Evolutionary conservation across 306 rosid genomes (phyloP), one percentile per base, ranked within the genome.

Genomic region (Cucumis melo): DNA sequence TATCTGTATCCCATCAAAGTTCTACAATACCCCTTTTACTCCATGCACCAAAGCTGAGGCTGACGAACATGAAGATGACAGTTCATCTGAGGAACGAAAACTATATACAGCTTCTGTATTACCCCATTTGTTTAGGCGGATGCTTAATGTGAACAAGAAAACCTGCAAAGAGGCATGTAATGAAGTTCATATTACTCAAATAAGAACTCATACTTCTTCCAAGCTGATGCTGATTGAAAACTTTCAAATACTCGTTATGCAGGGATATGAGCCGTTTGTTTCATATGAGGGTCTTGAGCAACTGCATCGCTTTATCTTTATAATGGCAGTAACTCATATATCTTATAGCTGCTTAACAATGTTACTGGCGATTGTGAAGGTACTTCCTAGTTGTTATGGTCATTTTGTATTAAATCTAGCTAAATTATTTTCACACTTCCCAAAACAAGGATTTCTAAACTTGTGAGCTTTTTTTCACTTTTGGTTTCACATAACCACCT

Each of bases 301-400:
- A 83, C 82, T 93, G 91, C 98, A 93, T 77, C 91, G 97, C 38
- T 93, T 93, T 88, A 93, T 93, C 86, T 93, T 93, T 80, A 86
- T 93, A 81, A 91, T 93, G 98, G 98, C 97, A 50, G 83, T 91
- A 78, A 93, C 98, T 36, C 98, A 93, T 80, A 68, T 93, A 78
- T 87, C 92, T 79, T 93, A 93, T 83, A 93, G 98, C 88, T 93
- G 98, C 89, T 86, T 93, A 74, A 91, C 97, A 19, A 93, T 91
- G 98, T 81, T 93, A 85, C 87, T 93, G 78, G 96, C 96, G 60
- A 91, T 93, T 83, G 97, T 93, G 78, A 91, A 93, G 97, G 97
- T 91, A 34, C 62, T 21, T 57, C 13, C 1, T 20, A 21, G 23
- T 56, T 20, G 2, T 7, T 36, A 36, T 32, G 48, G 21, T 34